A percentile compares a stretch with the other conserved stretches of the same genome.
These are phyloP conservation scores for Guillardia theta DNA, from an alignment of 78 protist species.

Conservation along the genomic window DNA sequence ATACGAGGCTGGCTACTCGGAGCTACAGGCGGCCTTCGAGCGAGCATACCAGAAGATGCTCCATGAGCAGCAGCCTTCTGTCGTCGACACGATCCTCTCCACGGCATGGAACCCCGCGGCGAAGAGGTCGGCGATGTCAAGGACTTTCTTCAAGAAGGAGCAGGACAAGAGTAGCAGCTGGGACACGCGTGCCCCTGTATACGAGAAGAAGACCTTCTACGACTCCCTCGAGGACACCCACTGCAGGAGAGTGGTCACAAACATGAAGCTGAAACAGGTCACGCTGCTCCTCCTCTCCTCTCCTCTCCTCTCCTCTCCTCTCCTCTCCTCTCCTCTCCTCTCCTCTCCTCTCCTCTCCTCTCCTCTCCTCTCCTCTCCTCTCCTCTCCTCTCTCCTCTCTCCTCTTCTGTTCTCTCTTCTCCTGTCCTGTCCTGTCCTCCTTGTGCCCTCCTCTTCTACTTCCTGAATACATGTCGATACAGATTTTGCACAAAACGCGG, in stretches of 20 bases:
- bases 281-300: no score
- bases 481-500: neutral
- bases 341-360: neutral
- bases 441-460: no score
- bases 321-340: neutral
- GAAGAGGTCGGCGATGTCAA: neutral
- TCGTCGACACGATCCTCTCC: slow-evolving; percentile 27
- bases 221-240: neutral
- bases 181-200: slow-evolving; percentile 7
- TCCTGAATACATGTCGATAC: neutral
- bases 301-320: neutral
- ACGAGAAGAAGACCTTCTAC: neutral
- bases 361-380: neutral
- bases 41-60: slow-evolving; percentile 29
- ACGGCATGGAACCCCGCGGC: neutral
- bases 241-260: neutral
- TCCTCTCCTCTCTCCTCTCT: neutral
- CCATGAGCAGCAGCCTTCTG: neutral
- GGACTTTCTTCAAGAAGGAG: neutral
- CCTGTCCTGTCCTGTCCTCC: neutral
- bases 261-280: neutral
- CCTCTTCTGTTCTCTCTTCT: neutral
- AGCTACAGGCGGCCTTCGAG: slow-evolving; percentile 42
- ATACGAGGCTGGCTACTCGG: neutral
- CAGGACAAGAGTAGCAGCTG: neutral